Percentiles rank a stretch among this genome's conserved stretches.
Conservation (phyloP, 108 stramenopile species). For the Skeletonema marinoi region DNA sequence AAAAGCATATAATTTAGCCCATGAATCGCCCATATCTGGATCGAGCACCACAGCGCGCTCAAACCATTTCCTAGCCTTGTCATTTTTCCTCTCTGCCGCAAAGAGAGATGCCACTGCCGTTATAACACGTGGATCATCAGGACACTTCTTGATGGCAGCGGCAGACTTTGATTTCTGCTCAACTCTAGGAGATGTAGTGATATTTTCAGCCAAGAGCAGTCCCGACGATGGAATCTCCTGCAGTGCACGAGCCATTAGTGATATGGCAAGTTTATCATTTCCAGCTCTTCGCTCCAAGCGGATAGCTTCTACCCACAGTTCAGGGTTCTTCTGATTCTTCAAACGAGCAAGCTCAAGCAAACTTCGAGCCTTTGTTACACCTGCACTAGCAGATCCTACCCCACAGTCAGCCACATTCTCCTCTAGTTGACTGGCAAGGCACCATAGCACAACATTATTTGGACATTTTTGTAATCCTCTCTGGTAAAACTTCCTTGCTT, state of each 20-base stretch:
- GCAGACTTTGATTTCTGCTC: slow-evolving; percentile 90
- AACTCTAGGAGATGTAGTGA: slow-evolving; percentile 82
- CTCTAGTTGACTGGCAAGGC: slow-evolving; percentile 87
- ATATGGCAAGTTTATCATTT: slow-evolving; percentile 84
- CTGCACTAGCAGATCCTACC: slow-evolving; percentile 43
- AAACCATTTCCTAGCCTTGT: slow-evolving; percentile 98
- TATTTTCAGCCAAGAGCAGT: slow-evolving; percentile 88
- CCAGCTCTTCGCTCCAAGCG: slow-evolving; percentile 90
- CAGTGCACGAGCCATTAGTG: slow-evolving; percentile 92
- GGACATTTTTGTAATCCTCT: slow-evolving; percentile 85
- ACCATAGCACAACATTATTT: slow-evolving; percentile 83
- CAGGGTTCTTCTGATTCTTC: slow-evolving; percentile 76
- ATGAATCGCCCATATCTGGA: slow-evolving; percentile 92
- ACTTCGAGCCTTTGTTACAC: slow-evolving; percentile 91
- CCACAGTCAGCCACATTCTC: slow-evolving; percentile 57
- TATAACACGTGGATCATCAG: slow-evolving; percentile 92
- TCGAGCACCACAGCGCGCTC: slow-evolving; percentile 89
- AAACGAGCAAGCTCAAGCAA: slow-evolving; percentile 93
- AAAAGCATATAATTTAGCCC: slow-evolving; percentile 92
- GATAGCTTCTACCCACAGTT: slow-evolving; percentile 92
- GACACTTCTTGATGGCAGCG: slow-evolving; percentile 91
- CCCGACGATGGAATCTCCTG: slow-evolving; percentile 95
- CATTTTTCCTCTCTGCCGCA: slow-evolving; percentile 83
- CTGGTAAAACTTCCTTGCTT: slow-evolving; percentile 79
- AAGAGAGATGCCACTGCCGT: slow-evolving; percentile 93